Base-by-base conservation (phyloP, 208 protist species). In the Leishmania major region DNA sequence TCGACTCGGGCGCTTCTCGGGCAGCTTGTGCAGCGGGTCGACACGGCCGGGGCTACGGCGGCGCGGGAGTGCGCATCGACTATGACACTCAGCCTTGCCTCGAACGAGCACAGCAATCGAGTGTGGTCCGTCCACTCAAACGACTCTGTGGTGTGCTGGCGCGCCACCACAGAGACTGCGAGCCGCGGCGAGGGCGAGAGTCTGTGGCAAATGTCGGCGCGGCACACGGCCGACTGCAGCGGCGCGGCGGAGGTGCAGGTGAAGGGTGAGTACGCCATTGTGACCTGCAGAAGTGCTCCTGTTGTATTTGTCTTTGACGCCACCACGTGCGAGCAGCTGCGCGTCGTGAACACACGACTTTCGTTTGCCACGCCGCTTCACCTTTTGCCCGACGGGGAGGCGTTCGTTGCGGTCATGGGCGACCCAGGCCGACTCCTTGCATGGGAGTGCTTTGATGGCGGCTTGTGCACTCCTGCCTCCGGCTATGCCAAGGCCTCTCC, bases 41-140 rank as follows among this genome's bases (percentile, higher is more conserved):
- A 81, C n/a, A 75, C 78, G 43, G 83, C 89, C 1, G 87, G 79
- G 28, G 75, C 73, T 43, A 25, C 80, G 40, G 57, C 35, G 10
- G 83, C 60, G 1, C 47, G 70, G 55, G 78, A 53, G 25, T 49
- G 74, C 31, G 81, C 83, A 37, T 13, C 85, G 22, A 86, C 83
- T 37, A 87, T 94, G 43, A 83, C 92, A 35, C 79, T 88, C 31
- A 87, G 88, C 40, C 31, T 97, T 49, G 89, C 87, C 47, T 92
- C 91, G 3, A 88, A 84, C 31, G 89, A 91, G 78, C 80, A 78
- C 57, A 88, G 85, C 77, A 89, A 91, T 76, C 90, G 86, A 47
- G 79, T 92, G 31, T 97, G 94, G 92, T 94, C 92, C 47, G 86
- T 97, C n/a, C 89, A 91, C 79, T 87, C 87, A 43, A 85, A 83